These are phyloP conservation scores for Centaurea solstitialis DNA, from an alignment of 129 eudicot genomes.

Conservation along the genomic window DNA sequence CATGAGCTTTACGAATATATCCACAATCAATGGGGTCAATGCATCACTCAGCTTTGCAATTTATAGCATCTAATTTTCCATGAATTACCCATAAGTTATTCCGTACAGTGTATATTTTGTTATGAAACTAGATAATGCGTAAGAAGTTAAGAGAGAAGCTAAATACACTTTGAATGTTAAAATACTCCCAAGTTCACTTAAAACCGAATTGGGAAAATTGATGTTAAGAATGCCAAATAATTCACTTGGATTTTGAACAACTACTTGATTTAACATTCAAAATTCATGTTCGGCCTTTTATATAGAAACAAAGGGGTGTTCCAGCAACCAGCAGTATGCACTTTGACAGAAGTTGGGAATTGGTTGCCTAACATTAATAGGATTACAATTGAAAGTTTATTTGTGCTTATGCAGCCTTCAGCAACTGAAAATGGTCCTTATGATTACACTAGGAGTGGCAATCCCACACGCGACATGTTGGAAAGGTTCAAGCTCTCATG, in stretches of 20 bases:
- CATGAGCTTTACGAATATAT: not conserved
- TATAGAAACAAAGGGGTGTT: not conserved
- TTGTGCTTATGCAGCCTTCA: slow-evolving; percentile 57
- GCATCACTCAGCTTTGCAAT: not conserved
- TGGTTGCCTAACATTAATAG: not conserved
- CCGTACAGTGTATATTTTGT: not conserved
- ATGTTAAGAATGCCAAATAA: not conserved
- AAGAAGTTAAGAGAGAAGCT: not conserved
- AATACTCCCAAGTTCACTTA: not conserved
- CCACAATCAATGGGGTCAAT: not conserved
- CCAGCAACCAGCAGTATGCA: slow-evolving; percentile 4
- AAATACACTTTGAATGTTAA: not conserved
- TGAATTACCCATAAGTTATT: not conserved
- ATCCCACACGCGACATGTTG: slow-evolving; percentile 89
- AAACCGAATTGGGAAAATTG: not conserved
- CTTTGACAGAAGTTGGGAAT: not conserved
- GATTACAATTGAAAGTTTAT: not conserved
- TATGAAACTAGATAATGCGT: not conserved
- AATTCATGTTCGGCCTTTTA: not conserved
- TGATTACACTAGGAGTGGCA: slow-evolving; percentile 97
- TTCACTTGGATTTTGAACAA: not conserved
- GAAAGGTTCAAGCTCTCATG: slow-evolving; percentile 57
- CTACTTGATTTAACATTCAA: not conserved
- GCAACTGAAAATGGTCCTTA: slow-evolving; percentile 83
- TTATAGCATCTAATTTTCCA: not conserved